Conservation (phyloP, 768 basidiomycete genomes). For the Kwoniella dejecticola region DNA sequence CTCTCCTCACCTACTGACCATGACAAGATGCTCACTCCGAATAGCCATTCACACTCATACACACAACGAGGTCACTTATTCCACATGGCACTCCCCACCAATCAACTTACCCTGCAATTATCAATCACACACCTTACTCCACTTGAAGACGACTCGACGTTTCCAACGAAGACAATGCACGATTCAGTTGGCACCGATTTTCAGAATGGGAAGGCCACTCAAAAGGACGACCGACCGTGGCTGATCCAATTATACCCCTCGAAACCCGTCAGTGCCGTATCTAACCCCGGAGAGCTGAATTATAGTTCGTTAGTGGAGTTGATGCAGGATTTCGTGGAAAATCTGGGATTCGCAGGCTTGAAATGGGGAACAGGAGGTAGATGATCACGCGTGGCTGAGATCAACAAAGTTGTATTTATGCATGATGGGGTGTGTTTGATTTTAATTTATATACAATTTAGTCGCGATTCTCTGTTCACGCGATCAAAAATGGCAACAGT, state of each 20-base stretch:
- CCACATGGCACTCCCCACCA: constrained; percentile 8
- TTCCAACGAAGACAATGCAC: too few species aligned
- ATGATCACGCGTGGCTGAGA: not conserved
- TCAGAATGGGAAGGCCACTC: not conserved
- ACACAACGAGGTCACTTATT: constrained; percentile 27
- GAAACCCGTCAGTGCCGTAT: constrained; percentile 34
- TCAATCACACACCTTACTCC: constrained; percentile 28
- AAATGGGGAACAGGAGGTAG: constrained; percentile 35
- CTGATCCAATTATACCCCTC: constrained; percentile 37
- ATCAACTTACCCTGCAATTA: constrained; percentile 19
- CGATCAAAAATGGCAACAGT: not conserved
- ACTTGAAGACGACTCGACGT: not conserved
- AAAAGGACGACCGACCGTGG: constrained; percentile 21
- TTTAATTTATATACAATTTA: not conserved
- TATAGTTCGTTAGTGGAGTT: constrained; percentile 31
- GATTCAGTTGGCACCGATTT: too few species aligned
- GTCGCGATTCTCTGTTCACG: too few species aligned
- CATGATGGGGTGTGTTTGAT: not conserved
- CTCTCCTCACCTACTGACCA: too few species aligned
- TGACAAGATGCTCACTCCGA: too few species aligned
- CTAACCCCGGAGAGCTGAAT: constrained; percentile 21
- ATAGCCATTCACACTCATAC: constrained; percentile 38
- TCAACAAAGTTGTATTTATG: not conserved
- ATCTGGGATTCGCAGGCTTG: constrained; percentile 36
- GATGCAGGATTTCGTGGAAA: constrained; percentile 35